A percentile compares a stretch with the other conserved stretches of the same genome.
These are phyloP conservation scores for Zoysia japonica DNA, from an alignment of 176 grass and related monocot genomes.

Conservation along the genomic window DNA sequence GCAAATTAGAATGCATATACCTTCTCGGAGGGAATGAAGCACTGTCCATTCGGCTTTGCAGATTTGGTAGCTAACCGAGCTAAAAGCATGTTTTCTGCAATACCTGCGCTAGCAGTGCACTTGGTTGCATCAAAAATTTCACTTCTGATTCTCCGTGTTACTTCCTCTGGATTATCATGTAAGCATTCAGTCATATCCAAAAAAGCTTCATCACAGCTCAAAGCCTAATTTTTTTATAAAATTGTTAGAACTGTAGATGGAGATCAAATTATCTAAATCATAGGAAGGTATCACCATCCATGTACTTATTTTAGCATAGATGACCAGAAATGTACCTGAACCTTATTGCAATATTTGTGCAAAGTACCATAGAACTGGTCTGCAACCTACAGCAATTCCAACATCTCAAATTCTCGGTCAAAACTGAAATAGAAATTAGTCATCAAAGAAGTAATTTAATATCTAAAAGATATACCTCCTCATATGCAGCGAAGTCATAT, in stretches of 20 bases:
- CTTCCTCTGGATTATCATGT: conserved; percentile 58
- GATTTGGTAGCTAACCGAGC: conserved; percentile 89
- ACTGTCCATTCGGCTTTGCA: conserved; percentile 92
- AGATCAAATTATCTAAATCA: neutral
- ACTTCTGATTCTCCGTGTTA: conserved; percentile 58
- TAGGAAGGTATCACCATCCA: conserved; percentile 5
- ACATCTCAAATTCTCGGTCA: conserved; percentile 28
- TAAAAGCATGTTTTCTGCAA: conserved; percentile 86
- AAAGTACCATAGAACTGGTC: conserved; percentile 93
- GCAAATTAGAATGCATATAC: conserved; percentile 38
- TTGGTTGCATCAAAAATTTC: conserved; percentile 76
- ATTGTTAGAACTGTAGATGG: conserved; percentile 34
- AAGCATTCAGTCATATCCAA: conserved; percentile 71
- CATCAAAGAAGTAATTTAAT: conserved; percentile 19
- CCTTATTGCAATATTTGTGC: conserved; percentile 85
- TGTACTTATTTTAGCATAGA: conserved; percentile 7
- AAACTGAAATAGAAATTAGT: neutral
- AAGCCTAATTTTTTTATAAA: conserved; percentile 60
- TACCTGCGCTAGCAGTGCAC: conserved; percentile 89
- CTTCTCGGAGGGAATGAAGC: conserved; percentile 77
- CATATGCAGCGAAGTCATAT: conserved; percentile 89
- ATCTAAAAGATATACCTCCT: conserved; percentile 65
- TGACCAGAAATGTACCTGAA: conserved; percentile 60
- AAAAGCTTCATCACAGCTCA: conserved; percentile 99
- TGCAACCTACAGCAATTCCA: conserved; percentile 66